phyloP scores from a whole-genome alignment of 2,329 filamentous ascomycete genomes.

The Ploettnerulaceae sp. region DNA sequence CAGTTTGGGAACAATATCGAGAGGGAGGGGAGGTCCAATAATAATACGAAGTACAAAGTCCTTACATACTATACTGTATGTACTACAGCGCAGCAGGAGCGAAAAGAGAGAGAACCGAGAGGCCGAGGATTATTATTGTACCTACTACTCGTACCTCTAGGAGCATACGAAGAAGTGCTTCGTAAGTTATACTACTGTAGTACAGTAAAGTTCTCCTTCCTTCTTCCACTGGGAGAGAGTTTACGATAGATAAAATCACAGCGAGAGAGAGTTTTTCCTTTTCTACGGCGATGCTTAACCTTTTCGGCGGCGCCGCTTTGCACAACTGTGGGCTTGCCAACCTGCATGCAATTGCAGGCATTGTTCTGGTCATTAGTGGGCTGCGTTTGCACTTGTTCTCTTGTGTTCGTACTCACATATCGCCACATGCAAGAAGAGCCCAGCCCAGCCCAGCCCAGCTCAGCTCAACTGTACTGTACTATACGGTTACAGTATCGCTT shows the following conservation, averaged over 20 bases:
- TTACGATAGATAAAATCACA: conserved; percentile 20
- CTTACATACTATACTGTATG: conserved; percentile 13
- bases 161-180: too few relatives aligned
- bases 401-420: too few relatives aligned
- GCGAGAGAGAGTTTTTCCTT: too few relatives aligned
- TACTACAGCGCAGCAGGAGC: conserved; percentile 23
- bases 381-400: too few relatives aligned
- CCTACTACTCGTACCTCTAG: too few relatives aligned
- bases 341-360: conserved; percentile 4
- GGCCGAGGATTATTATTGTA: too few relatives aligned
- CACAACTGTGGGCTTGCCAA: conserved; percentile 1
- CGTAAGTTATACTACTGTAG: too few relatives aligned
- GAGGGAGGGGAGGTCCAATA: conserved; percentile 27
- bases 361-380: conserved; percentile 3
- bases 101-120: too few relatives aligned
- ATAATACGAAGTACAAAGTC: too few relatives aligned
- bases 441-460: too few relatives aligned
- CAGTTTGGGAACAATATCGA: conserved; percentile 25
- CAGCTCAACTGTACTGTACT: not conserved
- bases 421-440: not conserved
- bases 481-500: not conserved
- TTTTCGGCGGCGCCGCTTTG: conserved; percentile 11
- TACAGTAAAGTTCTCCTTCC: conserved; percentile 22
- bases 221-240: conserved; percentile 21
- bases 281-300: conserved; percentile 21